Base-by-base conservation (phyloP, 2,329 filamentous ascomycete genomes). In the Colletotrichum gigasporum region DNA sequence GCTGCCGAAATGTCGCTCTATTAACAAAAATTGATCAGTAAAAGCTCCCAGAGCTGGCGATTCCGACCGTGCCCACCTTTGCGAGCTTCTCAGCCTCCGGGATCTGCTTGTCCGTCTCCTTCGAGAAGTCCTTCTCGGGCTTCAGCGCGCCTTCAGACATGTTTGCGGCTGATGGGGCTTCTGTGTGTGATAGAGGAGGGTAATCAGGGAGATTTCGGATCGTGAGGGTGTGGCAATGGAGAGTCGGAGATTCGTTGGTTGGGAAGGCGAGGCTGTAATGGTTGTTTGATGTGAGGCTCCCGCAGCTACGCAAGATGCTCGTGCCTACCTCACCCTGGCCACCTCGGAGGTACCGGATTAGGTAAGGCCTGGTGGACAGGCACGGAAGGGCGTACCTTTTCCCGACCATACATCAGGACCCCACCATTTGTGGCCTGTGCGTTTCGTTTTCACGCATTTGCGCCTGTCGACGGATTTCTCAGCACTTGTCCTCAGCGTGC, bases 41-140 rank as follows among this genome's bases (percentile, higher is more conserved):
- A 39, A 48, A 24, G 12, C 22, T 30, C 20, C n/a, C 7, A 26
- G 6, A 12, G 8, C 12, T 37, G 12, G 6, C 2, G 20, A 12
- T 22, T 37, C 16, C 42, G 41, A 30, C 56, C 4, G 8, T 45
- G 51, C 76, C 69, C 80, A 96, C 94, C 86, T 94, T 90, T 71
- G 94, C 94, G 71, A 97, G 88, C 82, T 91, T 86, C 85, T 98
- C 90, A 64, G 94, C 93, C 81, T 97, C 94, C 51, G 93, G 92
- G 71, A 99, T 90, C 80, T 93, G 88, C 82, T 91, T 89, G 85
- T 98, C 94, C 74, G 93, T 93, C 81, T 98, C 94, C 83, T 97
- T 97, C 76, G 92, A 91, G 88, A 92, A 97, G 89, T 99, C 96
- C 91, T 97, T 97, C 85, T 99, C 96, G 75, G 95, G 93, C 88